Percentiles rank a stretch among this genome's conserved stretches.
Conservation (phyloP, 352 stramenopile genomes). For the Elongisporangium anandrum region DNA sequence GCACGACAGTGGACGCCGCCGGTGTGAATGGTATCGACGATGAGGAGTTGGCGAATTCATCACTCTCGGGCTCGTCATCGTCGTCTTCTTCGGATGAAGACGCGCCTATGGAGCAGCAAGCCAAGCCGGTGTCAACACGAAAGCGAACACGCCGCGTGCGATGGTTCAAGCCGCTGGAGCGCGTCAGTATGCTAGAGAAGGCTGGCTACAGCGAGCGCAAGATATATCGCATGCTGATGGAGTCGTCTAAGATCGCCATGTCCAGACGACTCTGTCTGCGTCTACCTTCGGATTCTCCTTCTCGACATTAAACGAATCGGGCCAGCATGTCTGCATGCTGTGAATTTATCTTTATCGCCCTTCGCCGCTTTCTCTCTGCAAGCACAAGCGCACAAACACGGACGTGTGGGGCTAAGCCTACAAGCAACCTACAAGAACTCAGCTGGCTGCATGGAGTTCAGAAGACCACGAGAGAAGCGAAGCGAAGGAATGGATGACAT, state of each 20-base stretch:
- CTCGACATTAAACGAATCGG: background rate
- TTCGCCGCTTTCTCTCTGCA: background rate
- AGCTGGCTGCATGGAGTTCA: background rate
- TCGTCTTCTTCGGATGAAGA: background rate
- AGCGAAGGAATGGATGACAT: background rate
- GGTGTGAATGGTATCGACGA: background rate
- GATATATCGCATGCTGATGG: conserved; percentile 68
- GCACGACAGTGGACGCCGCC: conserved; percentile 20
- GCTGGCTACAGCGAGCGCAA: conserved; percentile 58
- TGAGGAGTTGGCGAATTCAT: background rate
- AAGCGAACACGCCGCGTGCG: conserved; percentile 16
- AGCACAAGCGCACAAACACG: too few relatives aligned
- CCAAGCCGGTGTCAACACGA: background rate
- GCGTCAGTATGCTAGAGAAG: conserved; percentile 59
- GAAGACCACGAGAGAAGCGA: background rate
- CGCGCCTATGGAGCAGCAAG: background rate
- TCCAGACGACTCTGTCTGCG: conserved; percentile 41
- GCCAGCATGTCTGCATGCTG: background rate
- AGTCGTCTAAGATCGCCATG: conserved; percentile 64
- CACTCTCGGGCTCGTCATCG: background rate
- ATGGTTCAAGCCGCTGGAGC: conserved; percentile 61
- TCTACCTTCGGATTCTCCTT: conserved; percentile 5
- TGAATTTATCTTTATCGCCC: background rate
- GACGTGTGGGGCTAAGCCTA: background rate
- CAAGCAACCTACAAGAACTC: background rate